A percentile compares a stretch with the other conserved stretches of the same genome.
phyloP scores from a whole-genome alignment of 805 yeast species.

The Jamesozyma gamospora region DNA sequence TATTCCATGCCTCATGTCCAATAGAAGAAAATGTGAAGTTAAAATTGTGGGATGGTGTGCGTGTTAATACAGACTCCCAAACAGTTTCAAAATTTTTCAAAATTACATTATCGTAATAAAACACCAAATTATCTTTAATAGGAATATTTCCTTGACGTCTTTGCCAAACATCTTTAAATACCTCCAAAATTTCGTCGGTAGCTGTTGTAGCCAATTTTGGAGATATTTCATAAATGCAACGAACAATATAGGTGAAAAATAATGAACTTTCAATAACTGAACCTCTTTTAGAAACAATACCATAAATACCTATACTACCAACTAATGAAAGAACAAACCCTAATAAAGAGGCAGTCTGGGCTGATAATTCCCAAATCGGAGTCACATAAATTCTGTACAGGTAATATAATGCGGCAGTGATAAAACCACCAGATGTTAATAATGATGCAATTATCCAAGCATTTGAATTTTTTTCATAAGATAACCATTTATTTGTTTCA shows the following conservation, averaged over 20 bases:
- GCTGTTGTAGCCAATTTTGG: constrained; percentile 68
- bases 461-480: constrained; percentile 45
- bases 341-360: constrained; percentile 67
- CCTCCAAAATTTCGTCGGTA: constrained; percentile 33
- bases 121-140: constrained; percentile 26
- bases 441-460: constrained; percentile 70
- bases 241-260: constrained; percentile 81
- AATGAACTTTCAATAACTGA: constrained; percentile 85
- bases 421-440: constrained; percentile 59
- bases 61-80: constrained; percentile 22
- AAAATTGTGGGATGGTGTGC: constrained; percentile 6
- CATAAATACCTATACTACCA: constrained; percentile 64
- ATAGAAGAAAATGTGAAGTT: constrained; percentile 1
- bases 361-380: constrained; percentile 60
- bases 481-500: constrained; percentile 64
- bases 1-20: constrained; percentile 6
- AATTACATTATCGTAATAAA: constrained; percentile 22
- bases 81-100: constrained; percentile 19
- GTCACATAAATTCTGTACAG: constrained; percentile 74
- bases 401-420: constrained; percentile 69
- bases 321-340: constrained; percentile 80
- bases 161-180: constrained; percentile 32
- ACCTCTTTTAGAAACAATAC: constrained; percentile 74
- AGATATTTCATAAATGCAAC: constrained; percentile 85
- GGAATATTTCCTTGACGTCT: constrained; percentile 26